Evolutionary conservation across 139 green algal genomes (phyloP), one percentile per base, ranked within the genome.

Genomic region (Protoeuglena noctilucae): DNA sequence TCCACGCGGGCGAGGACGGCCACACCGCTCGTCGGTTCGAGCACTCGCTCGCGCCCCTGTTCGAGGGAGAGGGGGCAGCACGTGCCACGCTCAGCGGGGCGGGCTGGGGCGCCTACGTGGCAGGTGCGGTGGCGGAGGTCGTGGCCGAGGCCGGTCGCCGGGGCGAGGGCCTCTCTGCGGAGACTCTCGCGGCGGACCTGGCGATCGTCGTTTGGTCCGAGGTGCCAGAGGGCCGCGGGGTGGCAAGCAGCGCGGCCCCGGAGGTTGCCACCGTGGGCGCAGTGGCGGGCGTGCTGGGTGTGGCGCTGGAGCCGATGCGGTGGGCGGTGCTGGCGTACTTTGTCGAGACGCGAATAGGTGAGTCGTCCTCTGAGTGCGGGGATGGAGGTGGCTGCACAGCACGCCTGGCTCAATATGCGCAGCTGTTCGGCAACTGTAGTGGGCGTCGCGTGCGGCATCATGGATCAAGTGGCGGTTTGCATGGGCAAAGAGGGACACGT

Each of bases 211-310:
- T 94, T 7, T 40, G 49, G 50, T 84, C 70, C 28, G 58, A 77
- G 4, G 88, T 98, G 53, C 88, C 90, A 0, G 82, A 96, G 65
- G 88, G 90, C 41, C 88, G 87, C 64, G 90, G 90, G 4, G 90
- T 97, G 25, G 83, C 75, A 17, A 86, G 68, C 9, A 90, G 75
- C 16, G 90, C 90, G 4, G 81, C 90, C 14, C 62, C 96, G 45
- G 90, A 98, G 66, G 90, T 96, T 28, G 73, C 87, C 1, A 59
- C 74, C 6, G 89, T 93, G 26, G 31, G 1, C 1, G 40, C 39
- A 26, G 21, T 4, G n/a, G 19, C 16, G 21, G 22, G 16, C 0
- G 22, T 53, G 48, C 5, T 53, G 48, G 12, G 19, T 43, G 27
- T 7, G 17, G 12, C 17, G n/a, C n/a, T n/a, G n/a, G n/a, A n/a